These are phyloP conservation scores for Suzukiozyma palmioleophila DNA, from an alignment of 1,139 yeast species.

Conservation along the genomic window DNA sequence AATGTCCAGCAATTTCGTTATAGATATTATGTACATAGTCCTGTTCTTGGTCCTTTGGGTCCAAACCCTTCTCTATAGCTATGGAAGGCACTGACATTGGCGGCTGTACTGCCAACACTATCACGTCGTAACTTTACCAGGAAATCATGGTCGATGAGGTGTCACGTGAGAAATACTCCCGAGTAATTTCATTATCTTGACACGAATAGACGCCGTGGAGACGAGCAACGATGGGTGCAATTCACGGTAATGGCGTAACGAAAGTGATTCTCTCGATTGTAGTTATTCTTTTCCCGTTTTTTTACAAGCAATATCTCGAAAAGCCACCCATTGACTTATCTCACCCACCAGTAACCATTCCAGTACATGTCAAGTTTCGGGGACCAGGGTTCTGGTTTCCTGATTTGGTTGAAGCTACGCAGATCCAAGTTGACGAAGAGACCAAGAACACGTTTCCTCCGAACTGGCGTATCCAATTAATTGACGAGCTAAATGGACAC, in stretches of 20 bases:
- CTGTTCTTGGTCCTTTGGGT: constrained; percentile 62
- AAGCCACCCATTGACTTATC: neutral
- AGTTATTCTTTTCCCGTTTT: constrained; percentile 7
- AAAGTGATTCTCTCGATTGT: constrained; percentile 4
- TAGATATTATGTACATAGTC: constrained; percentile 84
- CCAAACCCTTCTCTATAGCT: constrained; percentile 22
- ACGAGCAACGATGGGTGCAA: too few relatives aligned
- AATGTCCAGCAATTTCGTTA: constrained; percentile 87
- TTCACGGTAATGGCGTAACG: too few relatives aligned
- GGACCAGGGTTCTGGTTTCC: constrained; percentile 43
- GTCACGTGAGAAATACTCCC: neutral
- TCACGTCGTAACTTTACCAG: neutral
- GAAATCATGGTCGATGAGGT: too few relatives aligned
- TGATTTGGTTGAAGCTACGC: constrained; percentile 42
- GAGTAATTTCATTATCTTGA: neutral
- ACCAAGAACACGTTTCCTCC: constrained; percentile 9
- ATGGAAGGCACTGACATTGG: constrained; percentile 31
- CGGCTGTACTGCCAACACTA: neutral
- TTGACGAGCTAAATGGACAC: constrained; percentile 12
- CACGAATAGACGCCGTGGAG: neutral
- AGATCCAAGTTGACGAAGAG: constrained; percentile 33
- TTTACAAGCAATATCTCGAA: neutral
- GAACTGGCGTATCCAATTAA: constrained; percentile 13
- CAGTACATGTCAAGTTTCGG: constrained; percentile 28
- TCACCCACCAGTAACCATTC: constrained; percentile 15